Percentiles rank a stretch among this genome's conserved stretches.
Evolutionary conservation across 306 rosid genomes (phyloP).

Genomic region (Quercus bicolor): DNA sequence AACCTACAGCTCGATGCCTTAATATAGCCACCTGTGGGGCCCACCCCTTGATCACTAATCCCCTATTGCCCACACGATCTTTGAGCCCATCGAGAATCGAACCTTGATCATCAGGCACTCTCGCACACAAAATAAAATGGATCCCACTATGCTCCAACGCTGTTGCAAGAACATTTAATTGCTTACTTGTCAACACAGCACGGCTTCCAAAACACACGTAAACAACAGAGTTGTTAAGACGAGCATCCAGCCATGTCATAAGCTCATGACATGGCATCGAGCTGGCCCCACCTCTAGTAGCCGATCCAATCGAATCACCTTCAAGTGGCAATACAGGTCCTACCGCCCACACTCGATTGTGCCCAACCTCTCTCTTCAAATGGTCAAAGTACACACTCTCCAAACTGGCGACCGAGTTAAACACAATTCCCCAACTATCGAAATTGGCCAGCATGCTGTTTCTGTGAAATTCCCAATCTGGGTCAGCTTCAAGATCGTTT

Average conservation of each 20-base stretch:
- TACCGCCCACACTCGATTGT: conserved; percentile 38
- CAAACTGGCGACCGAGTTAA: conserved; percentile 31
- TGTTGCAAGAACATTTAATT: background rate
- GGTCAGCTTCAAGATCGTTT: background rate
- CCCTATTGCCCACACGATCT: conserved; percentile 24
- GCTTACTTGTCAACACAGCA: background rate
- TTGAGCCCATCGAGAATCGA: conserved; percentile 3
- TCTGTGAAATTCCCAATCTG: conserved; percentile 19
- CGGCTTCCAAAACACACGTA: background rate
- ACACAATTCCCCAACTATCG: conserved; percentile 31
- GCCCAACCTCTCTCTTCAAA: conserved; percentile 25
- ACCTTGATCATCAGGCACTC: background rate
- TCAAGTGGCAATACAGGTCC: conserved; percentile 35
- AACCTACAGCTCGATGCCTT: conserved; percentile 40
- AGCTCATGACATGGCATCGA: background rate
- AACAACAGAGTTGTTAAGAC: background rate
- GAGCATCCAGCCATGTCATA: background rate
- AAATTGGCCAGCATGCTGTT: conserved; percentile 8
- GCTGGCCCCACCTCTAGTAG: background rate
- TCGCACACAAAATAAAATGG: conserved; percentile 14
- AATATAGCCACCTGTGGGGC: conserved; percentile 41
- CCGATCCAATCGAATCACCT: background rate
- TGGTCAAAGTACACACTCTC: conserved; percentile 29
- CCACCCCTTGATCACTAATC: conserved; percentile 41
- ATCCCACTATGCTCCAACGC: background rate